Evolutionary conservation across 805 yeast genomes (phyloP), one percentile per base, ranked within the genome.

Genomic region (Blastobotrys attinorum): DNA sequence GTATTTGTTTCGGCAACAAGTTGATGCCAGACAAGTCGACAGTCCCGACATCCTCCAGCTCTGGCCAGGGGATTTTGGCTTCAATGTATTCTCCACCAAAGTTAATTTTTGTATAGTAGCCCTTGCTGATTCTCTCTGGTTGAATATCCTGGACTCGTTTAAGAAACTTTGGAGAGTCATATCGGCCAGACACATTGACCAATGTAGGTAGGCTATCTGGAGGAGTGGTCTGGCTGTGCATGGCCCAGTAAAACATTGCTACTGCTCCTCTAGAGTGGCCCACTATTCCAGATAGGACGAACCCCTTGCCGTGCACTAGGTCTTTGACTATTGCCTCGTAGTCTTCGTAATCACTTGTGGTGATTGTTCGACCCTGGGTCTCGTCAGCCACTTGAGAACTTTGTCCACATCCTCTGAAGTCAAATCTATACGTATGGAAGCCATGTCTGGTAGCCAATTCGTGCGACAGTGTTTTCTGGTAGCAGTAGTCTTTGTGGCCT

Each of bases 331-430:
- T 39, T 0, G 67, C 55, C 20, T 73, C 77, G 34, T 86, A 65
- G 60, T 89, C 96, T 37, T 75, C 79, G 2, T 79, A 49, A 60
- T 89, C 97, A 46, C 76, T 80, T 0, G 57, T 61, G 17, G 22
- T 37, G 3, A 88, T 57, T 0, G 72, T 63, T 42, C 96, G 69
- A 0, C 89, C 90, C 1, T 41, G 39, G 27, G 37, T 34, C 2
- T 57, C 53, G 40, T 64, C 63, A 3, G 55, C 66, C 37, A 63
- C 65, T 15, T 70, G 79, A 20, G 75, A 81, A 2, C 95, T 84
- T 45, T 74, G 77, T 1, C 97, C 97, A 60, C 92, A 81, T 4
- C 82, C 83, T 44, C 96, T 70, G 55, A 89, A 88, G 61, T 89
- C 97, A 52, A 88, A 79, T 50, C 97, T 67, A 40, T 86, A 69